Conservation (phyloP, 768 basidiomycete genomes). For the Mycena leptocephala region DNA sequence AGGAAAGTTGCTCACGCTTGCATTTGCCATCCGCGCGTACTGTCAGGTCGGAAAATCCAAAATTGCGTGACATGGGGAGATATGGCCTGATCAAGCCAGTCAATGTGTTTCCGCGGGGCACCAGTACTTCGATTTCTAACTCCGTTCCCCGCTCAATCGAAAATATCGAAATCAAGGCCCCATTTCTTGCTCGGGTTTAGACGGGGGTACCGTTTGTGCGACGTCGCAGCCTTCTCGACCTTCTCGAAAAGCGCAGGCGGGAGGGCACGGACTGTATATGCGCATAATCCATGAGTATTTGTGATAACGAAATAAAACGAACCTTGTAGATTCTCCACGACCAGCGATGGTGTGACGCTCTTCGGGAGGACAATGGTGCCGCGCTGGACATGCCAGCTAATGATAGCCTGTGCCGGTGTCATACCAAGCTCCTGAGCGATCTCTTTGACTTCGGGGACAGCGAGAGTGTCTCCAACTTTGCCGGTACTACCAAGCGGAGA, state of each 20-base stretch:
- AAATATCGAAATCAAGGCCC: conserved; percentile 77
- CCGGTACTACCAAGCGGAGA: conserved; percentile 80
- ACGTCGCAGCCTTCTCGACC: conserved; percentile 66
- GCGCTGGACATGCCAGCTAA: conserved; percentile 85
- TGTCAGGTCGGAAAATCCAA: no score
- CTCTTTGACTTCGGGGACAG: conserved; percentile 72
- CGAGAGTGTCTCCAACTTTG: conserved; percentile 71
- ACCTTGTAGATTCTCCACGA: conserved; percentile 82
- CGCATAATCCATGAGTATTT: no score
- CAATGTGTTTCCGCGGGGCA: no score
- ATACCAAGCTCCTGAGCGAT: conserved; percentile 77
- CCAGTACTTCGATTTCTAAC: no score
- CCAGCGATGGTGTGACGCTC: conserved; percentile 79
- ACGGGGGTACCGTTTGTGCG: conserved; percentile 71
- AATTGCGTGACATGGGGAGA: no score
- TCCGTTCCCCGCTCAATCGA: conserved; percentile 59
- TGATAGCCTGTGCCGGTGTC: conserved; percentile 82
- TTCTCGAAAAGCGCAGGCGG: conserved; percentile 60
- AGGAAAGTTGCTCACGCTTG: no score
- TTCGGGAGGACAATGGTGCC: conserved; percentile 85
- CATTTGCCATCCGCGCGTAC: no score
- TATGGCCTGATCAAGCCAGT: no score
- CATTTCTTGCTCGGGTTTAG: conserved; percentile 74
- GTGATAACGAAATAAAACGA: conserved; percentile 28
- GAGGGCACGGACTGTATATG: conserved; percentile 50